Percentiles rank a stretch among this genome's conserved stretches.
Evolutionary conservation across 2,329 filamentous ascomycete species (phyloP).

Genomic region (Aureobasidium sp.): DNA sequence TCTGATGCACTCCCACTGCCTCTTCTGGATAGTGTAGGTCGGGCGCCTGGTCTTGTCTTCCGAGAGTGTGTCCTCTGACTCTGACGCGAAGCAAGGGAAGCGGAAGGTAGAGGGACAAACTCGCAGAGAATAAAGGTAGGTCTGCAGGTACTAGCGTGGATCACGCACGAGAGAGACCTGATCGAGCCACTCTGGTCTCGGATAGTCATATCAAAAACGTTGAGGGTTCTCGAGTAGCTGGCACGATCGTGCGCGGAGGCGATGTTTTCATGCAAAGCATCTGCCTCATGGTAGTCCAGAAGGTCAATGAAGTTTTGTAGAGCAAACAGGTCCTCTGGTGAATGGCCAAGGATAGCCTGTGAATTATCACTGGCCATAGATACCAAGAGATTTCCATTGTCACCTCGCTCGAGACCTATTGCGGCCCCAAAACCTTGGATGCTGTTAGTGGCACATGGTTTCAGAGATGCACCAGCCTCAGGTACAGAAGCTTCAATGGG

Average conservation of each 20-base stretch:
- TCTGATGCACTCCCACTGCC: neutral
- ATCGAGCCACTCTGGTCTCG: neutral
- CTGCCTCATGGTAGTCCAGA: neutral
- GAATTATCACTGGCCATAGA: slow-evolving; percentile 1
- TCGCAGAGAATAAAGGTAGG: neutral
- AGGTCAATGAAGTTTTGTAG: neutral
- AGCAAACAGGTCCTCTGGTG: neutral
- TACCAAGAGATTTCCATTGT: neutral
- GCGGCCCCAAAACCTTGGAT: neutral
- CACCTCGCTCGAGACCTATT: neutral
- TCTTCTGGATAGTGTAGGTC: neutral
- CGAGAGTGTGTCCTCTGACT: neutral
- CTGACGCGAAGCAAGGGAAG: neutral
- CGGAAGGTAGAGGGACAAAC: neutral
- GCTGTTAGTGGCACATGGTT: neutral
- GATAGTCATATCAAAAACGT: neutral
- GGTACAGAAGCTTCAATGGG: neutral
- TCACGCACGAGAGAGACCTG: neutral
- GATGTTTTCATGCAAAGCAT: neutral
- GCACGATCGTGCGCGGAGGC: neutral
- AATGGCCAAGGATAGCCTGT: neutral
- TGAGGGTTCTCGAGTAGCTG: neutral
- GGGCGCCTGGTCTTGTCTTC: neutral
- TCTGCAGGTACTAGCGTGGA: neutral
- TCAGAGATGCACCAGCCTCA: neutral